phyloP scores from a whole-genome alignment of 1,139 yeast species.

The Candida sanyaensis region DNA sequence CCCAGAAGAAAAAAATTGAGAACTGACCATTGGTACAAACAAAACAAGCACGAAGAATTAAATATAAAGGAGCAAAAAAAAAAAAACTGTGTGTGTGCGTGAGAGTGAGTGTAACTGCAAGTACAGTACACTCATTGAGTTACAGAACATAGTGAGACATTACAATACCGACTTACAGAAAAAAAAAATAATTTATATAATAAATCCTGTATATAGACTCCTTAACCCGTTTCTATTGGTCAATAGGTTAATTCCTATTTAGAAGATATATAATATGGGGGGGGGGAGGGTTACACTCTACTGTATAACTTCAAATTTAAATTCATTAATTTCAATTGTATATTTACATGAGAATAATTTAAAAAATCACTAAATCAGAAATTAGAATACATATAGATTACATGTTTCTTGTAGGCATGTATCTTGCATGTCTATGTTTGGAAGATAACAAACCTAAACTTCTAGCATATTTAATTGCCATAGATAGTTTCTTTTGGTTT shows the following conservation, averaged over 20 bases:
- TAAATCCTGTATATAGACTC: background rate
- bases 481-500: conserved; percentile 65
- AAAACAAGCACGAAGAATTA: too few relatives aligned
- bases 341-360: background rate
- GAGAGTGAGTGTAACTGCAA: conserved; percentile 1
- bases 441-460: conserved; percentile 66
- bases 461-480: conserved; percentile 70
- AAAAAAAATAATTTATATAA: too few relatives aligned
- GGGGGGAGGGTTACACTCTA: too few relatives aligned
- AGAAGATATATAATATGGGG: background rate
- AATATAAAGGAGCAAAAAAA: too few relatives aligned
- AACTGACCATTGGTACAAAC: background rate
- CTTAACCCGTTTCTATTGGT: background rate
- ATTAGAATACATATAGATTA: conserved; percentile 13
- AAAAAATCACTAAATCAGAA: background rate
- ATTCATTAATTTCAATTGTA: background rate
- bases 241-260: background rate
- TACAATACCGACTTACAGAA: too few relatives aligned
- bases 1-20: background rate
- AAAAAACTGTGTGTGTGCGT: too few relatives aligned
- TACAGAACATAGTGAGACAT: too few relatives aligned
- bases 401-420: conserved; percentile 42
- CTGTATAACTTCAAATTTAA: too few relatives aligned
- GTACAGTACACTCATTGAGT: too few relatives aligned
- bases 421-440: conserved; percentile 56